Percentiles rank a stretch among this genome's conserved stretches.
Evolutionary conservation across 192 early-diverging fungal genomes (phyloP).

Genomic region (Anaeromyces robustus): DNA sequence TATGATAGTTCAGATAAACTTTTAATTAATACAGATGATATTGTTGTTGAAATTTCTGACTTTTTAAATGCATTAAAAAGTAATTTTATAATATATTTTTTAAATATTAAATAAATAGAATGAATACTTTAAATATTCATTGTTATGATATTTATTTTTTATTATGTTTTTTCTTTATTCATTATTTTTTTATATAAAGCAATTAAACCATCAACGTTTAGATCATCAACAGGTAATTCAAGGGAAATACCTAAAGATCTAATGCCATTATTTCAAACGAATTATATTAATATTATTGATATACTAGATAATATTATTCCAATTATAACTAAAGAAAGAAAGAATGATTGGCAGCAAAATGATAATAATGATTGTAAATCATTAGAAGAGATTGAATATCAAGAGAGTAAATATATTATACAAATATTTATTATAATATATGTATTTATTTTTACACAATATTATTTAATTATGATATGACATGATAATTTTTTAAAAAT

Average conservation of each 20-base stretch:
- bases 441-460: too few species aligned
- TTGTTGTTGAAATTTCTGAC: conserved; percentile 38
- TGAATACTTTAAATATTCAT: not conserved
- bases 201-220: not conserved
- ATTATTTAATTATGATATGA: too few species aligned
- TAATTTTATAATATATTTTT: conserved; percentile 8
- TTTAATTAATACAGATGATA: conserved; percentile 20
- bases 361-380: not conserved
- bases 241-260: not conserved
- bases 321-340: not conserved
- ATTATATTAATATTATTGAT: not conserved
- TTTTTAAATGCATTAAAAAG: conserved; percentile 21
- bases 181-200: not conserved
- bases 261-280: not conserved
- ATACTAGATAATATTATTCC: not conserved
- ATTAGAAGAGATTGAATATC: not conserved
- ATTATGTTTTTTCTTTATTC: conserved; percentile 7
- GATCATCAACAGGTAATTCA: not conserved
- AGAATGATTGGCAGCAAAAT: not conserved
- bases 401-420: not conserved
- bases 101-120: too few species aligned
- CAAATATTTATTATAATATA: too few species aligned
- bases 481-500: too few species aligned
- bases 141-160: not conserved
- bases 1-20: conserved; percentile 40